Conservation (phyloP, 2,329 filamentous ascomycete species). For the Apiospora rasikravindrae region DNA sequence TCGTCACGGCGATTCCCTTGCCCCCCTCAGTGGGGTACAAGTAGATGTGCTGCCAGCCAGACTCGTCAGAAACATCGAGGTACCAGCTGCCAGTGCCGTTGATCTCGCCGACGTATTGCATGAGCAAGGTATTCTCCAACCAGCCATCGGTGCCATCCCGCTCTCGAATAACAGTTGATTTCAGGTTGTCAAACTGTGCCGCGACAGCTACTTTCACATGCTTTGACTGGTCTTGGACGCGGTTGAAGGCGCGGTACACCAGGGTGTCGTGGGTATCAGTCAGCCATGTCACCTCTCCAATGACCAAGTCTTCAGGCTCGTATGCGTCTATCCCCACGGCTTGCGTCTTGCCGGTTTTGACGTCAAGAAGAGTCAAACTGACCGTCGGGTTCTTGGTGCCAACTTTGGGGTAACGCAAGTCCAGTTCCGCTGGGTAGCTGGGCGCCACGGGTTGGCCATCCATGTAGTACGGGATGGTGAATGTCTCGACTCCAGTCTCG, state of each 20-base stretch:
- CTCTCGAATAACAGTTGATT: constrained; percentile 56
- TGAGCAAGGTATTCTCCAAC: constrained; percentile 64
- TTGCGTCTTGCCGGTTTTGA: constrained; percentile 51
- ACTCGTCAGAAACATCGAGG: constrained; percentile 69
- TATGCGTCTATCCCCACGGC: constrained; percentile 62
- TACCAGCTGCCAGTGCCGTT: constrained; percentile 57
- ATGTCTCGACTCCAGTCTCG: constrained; percentile 71
- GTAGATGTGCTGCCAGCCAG: constrained; percentile 70
- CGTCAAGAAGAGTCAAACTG: constrained; percentile 61
- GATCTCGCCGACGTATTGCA: constrained; percentile 58
- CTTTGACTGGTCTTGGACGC: constrained; percentile 69
- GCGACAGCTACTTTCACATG: constrained; percentile 61
- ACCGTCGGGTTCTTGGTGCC: constrained; percentile 70
- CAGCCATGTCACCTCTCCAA: constrained; percentile 72
- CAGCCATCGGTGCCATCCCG: constrained; percentile 65
- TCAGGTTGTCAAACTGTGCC: constrained; percentile 40
- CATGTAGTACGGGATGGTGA: constrained; percentile 71
- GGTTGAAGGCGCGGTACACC: constrained; percentile 70
- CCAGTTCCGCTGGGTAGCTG: constrained; percentile 65
- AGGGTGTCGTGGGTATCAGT: constrained; percentile 65
- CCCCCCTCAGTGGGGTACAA: constrained; percentile 64
- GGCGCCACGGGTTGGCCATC: constrained; percentile 47
- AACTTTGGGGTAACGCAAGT: constrained; percentile 72
- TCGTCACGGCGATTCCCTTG: constrained; percentile 61
- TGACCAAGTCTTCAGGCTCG: constrained; percentile 63